phyloP scores from a whole-genome alignment of 2,329 filamentous ascomycete species.

The Hirsutella minnesotensis region DNA sequence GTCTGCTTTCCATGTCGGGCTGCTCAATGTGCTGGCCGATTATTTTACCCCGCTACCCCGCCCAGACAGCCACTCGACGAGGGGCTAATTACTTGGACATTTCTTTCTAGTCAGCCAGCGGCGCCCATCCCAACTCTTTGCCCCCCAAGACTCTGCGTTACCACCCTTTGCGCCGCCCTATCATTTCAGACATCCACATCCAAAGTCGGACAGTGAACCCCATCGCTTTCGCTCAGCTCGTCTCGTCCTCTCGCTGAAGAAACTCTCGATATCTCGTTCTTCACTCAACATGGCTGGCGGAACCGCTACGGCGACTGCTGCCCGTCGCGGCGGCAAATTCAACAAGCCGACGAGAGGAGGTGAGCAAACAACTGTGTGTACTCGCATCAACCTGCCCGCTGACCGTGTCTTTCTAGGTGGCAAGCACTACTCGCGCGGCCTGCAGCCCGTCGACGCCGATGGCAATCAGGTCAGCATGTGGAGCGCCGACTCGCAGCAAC shows the following conservation, averaged over 20 bases:
- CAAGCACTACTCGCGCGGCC: conserved; percentile 88
- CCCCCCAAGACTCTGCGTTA: no score
- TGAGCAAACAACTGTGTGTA: conserved; percentile 18
- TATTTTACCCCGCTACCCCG: conserved; percentile 25
- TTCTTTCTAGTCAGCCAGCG: no score
- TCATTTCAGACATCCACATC: no score
- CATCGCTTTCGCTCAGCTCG: no score
- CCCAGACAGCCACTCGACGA: conserved; percentile 9
- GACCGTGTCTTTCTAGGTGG: conserved; percentile 47
- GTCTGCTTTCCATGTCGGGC: no score
- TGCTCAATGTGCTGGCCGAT: no score
- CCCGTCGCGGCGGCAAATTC: conserved; percentile 83
- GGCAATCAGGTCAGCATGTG: conserved; percentile 86
- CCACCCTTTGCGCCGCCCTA: no score
- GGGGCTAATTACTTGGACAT: no score
- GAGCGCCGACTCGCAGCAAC: conserved; percentile 44
- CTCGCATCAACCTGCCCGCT: neutral
- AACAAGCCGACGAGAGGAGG: conserved; percentile 88
- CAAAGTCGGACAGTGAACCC: no score
- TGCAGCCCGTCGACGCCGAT: conserved; percentile 78
- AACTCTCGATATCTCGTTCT: neutral
- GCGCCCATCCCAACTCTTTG: no score
- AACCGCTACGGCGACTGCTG: conserved; percentile 26
- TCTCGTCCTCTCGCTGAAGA: neutral
- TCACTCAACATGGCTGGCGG: conserved; percentile 32